Evolutionary conservation across 768 basidiomycete species (phyloP), one percentile per base, ranked within the genome.

Genomic region (Auriscalpium orientale): DNA sequence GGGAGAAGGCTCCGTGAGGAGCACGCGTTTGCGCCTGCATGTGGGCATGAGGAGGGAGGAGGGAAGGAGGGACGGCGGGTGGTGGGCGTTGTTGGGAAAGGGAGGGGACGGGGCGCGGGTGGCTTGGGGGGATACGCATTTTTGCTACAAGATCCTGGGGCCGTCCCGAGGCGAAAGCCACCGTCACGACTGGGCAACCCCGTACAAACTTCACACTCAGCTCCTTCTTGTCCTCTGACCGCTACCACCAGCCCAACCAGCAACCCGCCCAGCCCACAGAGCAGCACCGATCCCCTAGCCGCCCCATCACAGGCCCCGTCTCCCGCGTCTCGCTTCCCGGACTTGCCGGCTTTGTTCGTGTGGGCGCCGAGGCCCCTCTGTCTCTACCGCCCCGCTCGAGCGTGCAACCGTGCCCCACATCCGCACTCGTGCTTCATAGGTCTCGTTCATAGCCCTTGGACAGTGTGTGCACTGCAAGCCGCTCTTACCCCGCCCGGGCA

Each of bases 1-100:
- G 47, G 81, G 79, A 52, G 88, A 82, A 61, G 89, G 86, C 72
- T 91, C 84, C 63, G 84, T 89, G 79, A 91, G 88, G 67, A 91
- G 82, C 63, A 91, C 89, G 78, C 89, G 83, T 72, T 91, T 91
- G 77, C 89, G 86, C 65, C 89, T 84, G 74, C 89, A 91, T 66
- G 88, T 89, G 64, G 89, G 89, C 89, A 91, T 91, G 65, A 69
- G 66, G 68, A 28, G 33, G 54, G 54, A 22, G 50, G 21, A n/a
- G 49, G 51, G 20, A 47, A 54, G 56, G 54, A 60, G 58, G 53
- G 47, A 47, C 54, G 60, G 59, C 58, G 58, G 56, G 49, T 49
- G 56, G 35, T 53, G 37, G 56, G 52, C 52, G 48, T 45, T 33
- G 51, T 33, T 43, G 54, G 54, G 54, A 43, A 46, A 54, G 33